Base-by-base conservation (phyloP, 192 early-diverging fungal genomes). In the Podila verticillata region DNA sequence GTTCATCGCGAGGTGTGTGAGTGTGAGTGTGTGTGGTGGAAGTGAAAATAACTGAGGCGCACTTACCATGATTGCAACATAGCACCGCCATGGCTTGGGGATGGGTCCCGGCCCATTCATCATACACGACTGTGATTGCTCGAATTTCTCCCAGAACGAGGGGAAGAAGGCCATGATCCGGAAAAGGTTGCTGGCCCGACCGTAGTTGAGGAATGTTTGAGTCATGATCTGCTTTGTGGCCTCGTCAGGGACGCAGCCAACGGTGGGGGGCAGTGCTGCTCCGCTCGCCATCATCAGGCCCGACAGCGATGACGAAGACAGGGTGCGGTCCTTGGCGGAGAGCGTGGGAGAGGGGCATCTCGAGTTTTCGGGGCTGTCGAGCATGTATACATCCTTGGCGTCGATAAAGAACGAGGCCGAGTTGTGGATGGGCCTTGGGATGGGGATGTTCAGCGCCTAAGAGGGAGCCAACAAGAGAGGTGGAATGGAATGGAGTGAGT, bases 381-480 rank as follows among this genome's bases (percentile, higher is more conserved):
- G 75, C 22, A 85, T 75, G 56, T 84, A 83, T 9, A 89, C 79
- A 57, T 87, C 88, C 35, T 87, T 72, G 12, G 83, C 57, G 7
- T 82, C 65, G n/a, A 89, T 86, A 39, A 86, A 89, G 61, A 84
- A 84, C 0, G 88, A 89, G 8, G 88, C 86, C n/a, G 86, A 87
- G 3, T 66, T 64, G 48, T 84, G 72, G 30, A 83, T 79, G 12
- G 86, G 78, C 57, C 71, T 75, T 35, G 87, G 87, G 19, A 84
- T 81, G 6, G 84, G 84, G 29, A 87, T 81, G 63, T 67, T 58
- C 22, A 74, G 65, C 17, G 71, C 44, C 81, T 87, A 67, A 61
- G 29, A n/a, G 48, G 54, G 34, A 22, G 24, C 8, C 13, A 30
- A 44, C 63, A 70, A 34, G 48, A 34, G 48, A 2, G n/a, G 26